Percentiles rank a stretch among this genome's conserved stretches.
phyloP scores from a whole-genome alignment of 2,329 filamentous ascomycete genomes.

The Beauveria sp. region DNA sequence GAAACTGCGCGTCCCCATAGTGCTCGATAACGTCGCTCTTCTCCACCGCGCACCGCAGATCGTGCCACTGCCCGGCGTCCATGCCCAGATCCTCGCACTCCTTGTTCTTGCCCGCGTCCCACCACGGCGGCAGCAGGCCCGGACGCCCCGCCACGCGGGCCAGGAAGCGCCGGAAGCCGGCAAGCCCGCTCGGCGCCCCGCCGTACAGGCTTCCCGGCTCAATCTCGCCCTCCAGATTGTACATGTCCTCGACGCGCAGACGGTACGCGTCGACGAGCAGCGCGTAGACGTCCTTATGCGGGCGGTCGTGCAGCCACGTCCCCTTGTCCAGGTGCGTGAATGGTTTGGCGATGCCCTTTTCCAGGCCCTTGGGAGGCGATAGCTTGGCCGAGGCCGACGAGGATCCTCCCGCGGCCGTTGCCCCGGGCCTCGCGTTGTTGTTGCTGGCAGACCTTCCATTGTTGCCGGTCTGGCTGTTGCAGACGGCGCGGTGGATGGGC shows the following conservation, averaged over 20 bases:
- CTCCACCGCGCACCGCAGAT: conserved; percentile 18
- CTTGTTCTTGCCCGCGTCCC: conserved; percentile 29
- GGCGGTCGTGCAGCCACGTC: conserved; percentile 36
- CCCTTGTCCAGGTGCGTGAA: conserved; percentile 32
- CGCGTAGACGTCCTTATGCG: conserved; percentile 35
- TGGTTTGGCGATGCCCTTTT: conserved; percentile 23
- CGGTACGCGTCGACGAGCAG: conserved; percentile 42
- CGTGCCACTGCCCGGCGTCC: conserved; percentile 20
- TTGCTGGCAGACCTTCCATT: too few species aligned
- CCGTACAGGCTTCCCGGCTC: conserved; percentile 24
- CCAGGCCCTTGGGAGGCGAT: conserved; percentile 22
- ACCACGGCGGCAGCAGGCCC: conserved; percentile 37
- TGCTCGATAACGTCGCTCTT: conserved; percentile 32
- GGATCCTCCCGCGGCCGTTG: neutral
- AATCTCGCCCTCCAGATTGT: conserved; percentile 19
- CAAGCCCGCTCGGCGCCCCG: conserved; percentile 16
- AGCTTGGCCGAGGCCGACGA: neutral
- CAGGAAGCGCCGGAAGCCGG: conserved; percentile 33
- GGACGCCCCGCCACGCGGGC: conserved; percentile 16
- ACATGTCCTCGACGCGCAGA: conserved; percentile 34
- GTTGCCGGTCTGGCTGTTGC: conserved; percentile 21
- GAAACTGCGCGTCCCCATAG: conserved; percentile 35
- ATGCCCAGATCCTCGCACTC: conserved; percentile 31
- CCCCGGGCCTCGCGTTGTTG: too few species aligned
- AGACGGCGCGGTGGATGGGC: conserved; percentile 40